Base-by-base conservation (phyloP, 192 early-diverging fungal genomes). In the Phycomyces nitens region DNA sequence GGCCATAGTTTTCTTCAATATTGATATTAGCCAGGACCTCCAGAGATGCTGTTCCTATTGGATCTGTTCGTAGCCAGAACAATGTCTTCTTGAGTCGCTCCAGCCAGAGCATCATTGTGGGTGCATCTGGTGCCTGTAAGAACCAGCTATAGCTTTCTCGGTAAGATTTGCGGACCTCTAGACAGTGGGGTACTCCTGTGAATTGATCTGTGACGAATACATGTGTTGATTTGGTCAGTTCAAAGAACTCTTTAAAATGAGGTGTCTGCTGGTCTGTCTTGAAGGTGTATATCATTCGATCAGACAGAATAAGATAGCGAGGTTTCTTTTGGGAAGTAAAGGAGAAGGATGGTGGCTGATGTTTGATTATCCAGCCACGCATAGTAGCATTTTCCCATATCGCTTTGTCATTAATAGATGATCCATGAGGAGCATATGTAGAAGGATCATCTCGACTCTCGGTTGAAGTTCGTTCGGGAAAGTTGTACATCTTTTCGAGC, bases 151-250 rank as follows among this genome's bases (percentile, higher is more conserved):
- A 16, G 0, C 10, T 22, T 18, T 70, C 56, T 26, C 38, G 16
- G 16, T 54, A 21, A 5, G 44, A 18, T 53, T 70, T 70, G 55
- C 56, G 61, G 44, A 70, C 52, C 53, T 70, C 68, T 9, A 70
- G 38, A 7, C 68, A 70, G 41, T 70, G 58, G 8, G 62, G 55
- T 14, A 55, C 52, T 8, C 62, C 62, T 20, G 24, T n/a, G 47
- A 70, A 55, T 6, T 42, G 55, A 59, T 70, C 62, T 16, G 68
- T 70, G 12, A 63, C 68, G 24, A 70, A 70, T 16, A 50, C 61
- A 24, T 64, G 54, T 0, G 68, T 70, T 12, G 55, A 27, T 29
- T 53, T 53, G 29, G 27, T 57, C 14, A 70, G 20, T 22, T 64
- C 61, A 15, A 70, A 34, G 26, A 70, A 70, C 39, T 70, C 62